These are phyloP conservation scores for Castanospermum australe DNA, from an alignment of 306 rosid species.

Conservation along the genomic window DNA sequence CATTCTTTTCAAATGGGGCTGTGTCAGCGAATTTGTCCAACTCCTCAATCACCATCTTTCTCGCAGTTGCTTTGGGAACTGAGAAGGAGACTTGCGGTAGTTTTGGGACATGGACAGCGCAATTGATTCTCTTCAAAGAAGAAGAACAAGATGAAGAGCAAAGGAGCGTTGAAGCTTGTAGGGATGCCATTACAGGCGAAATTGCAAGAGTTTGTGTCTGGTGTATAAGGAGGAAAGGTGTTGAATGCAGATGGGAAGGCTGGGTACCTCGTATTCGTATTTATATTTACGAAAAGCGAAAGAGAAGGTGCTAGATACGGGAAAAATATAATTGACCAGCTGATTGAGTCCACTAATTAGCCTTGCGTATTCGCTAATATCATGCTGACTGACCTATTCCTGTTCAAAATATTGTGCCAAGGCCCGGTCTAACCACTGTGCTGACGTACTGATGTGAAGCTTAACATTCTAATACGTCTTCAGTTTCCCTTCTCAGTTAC, in stretches of 20 bases:
- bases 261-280: not conserved
- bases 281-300: not conserved
- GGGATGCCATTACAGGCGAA: constrained; percentile 35
- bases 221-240: not conserved
- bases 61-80: constrained; percentile 13
- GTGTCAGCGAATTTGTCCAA: constrained; percentile 8
- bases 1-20: not conserved
- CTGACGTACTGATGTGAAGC: not conserved
- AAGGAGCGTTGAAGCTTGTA: constrained; percentile 31
- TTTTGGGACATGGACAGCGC: constrained; percentile 39
- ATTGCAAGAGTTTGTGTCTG: not conserved
- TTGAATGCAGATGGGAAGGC: not conserved
- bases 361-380: not conserved
- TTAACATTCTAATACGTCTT: not conserved
- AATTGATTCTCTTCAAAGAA: constrained; percentile 37
- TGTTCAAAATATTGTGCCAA: constrained; percentile 17
- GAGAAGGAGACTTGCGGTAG: constrained; percentile 29
- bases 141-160: not conserved
- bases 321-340: not conserved
- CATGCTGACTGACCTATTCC: constrained; percentile 26
- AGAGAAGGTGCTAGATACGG: constrained; percentile 31
- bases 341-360: constrained; percentile 14
- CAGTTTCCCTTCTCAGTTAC: not conserved
- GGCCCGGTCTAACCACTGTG: constrained; percentile 7
- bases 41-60: constrained; percentile 20